Percentiles rank a stretch among this genome's conserved stretches.
Evolutionary conservation across 352 stramenopile genomes (phyloP).

Genomic region (Globisporangium polare): DNA sequence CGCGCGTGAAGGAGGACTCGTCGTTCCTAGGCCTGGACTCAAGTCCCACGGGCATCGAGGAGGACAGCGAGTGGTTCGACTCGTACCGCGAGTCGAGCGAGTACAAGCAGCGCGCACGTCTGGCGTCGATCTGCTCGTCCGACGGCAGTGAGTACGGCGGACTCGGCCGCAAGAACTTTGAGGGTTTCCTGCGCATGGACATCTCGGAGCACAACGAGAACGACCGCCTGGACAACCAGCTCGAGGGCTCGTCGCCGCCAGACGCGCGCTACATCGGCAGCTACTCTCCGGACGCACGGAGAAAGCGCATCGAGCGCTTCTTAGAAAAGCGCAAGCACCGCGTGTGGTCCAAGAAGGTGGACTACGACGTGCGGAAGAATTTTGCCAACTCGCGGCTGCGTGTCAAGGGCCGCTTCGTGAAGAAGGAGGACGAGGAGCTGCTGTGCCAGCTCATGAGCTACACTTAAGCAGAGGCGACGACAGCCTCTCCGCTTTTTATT

Average conservation of each 20-base stretch:
- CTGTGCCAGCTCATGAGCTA: conserved; percentile 81
- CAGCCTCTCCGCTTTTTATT: conserved; percentile 9
- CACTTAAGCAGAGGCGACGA: conserved; percentile 34
- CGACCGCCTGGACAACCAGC: conserved; percentile 19
- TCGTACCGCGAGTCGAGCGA: conserved; percentile 55
- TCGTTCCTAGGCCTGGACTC: conserved; percentile 52
- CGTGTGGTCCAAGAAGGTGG: conserved; percentile 97
- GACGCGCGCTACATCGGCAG: conserved; percentile 79
- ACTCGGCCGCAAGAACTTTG: conserved; percentile 63
- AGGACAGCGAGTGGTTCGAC: conserved; percentile 53
- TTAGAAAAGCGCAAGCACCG: conserved; percentile 91
- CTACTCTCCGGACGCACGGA: conserved; percentile 85
- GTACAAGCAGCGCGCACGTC: conserved; percentile 63
- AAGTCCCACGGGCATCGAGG: conserved; percentile 69
- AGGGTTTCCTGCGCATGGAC: conserved; percentile 81
- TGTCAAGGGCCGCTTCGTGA: conserved; percentile 98
- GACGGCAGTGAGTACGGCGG: conserved; percentile 74
- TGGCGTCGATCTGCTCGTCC: conserved; percentile 74
- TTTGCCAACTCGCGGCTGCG: conserved; percentile 97
- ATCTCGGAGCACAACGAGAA: conserved; percentile 69
- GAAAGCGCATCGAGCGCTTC: conserved; percentile 86
- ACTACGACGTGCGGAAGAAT: conserved; percentile 99
- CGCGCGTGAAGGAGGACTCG: conserved; percentile 59
- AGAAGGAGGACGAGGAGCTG: conserved; percentile 97
- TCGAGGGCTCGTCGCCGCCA: conserved; percentile 23